phyloP scores from a whole-genome alignment of 1,284 basidiomycete genomes.

The Heterobasidion annosum region DNA sequence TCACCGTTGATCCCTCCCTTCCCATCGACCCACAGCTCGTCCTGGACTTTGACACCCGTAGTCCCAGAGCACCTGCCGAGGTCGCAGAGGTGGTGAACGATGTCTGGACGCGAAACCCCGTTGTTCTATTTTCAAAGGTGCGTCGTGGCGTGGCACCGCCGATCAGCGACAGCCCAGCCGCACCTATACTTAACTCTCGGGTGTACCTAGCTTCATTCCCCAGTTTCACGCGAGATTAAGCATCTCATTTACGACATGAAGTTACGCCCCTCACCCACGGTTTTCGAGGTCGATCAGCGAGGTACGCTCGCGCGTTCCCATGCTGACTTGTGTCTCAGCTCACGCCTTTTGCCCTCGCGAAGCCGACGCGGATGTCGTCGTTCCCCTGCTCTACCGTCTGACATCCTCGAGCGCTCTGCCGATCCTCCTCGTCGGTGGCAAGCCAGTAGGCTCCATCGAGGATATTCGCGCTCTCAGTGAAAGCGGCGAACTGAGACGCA shows the following conservation, averaged over 20 bases:
- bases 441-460: constrained; percentile 43
- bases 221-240: constrained; percentile 61
- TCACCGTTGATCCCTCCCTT: constrained; percentile 48
- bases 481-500: constrained; percentile 41
- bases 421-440: constrained; percentile 63
- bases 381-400: constrained; percentile 43
- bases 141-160: constrained; percentile 17
- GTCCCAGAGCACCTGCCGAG: constrained; percentile 28
- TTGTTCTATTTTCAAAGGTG: constrained; percentile 75
- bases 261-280: constrained; percentile 56
- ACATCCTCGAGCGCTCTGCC: constrained; percentile 53
- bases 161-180: constrained; percentile 6
- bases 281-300: constrained; percentile 70
- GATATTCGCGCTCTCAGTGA: constrained; percentile 44
- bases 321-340: not conserved
- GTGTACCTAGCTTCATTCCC: constrained; percentile 43
- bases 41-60: constrained; percentile 74
- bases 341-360: not conserved
- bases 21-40: constrained; percentile 75
- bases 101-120: constrained; percentile 65
- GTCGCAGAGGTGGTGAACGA: constrained; percentile 25
- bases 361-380: constrained; percentile 37
- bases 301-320: constrained; percentile 25
- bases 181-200: constrained; percentile 1
- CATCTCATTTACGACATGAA: constrained; percentile 48